Evolutionary conservation across 345 rosid genomes (phyloP), one percentile per base, ranked within the genome.

Genomic region (Atalantia buxifolia): DNA sequence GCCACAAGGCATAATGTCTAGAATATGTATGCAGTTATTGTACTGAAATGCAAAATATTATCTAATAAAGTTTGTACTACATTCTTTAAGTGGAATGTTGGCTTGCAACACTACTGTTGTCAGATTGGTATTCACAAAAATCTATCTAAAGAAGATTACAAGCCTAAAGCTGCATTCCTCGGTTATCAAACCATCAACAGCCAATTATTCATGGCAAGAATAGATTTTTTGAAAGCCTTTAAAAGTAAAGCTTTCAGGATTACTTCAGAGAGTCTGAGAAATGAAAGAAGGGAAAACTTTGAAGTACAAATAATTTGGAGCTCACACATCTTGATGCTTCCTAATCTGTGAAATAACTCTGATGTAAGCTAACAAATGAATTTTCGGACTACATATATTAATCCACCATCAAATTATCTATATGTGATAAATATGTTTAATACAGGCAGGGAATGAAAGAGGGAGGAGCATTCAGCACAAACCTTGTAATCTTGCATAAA

Each of bases 401-500:
- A 56, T 55, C 27, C 31, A 76, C 10, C 67, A 61, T 21, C 28
- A 8, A 74, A 19, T 67, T 40, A 35, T 63, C 24, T 7, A 53
- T 19, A 36, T 30, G 16, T 10, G 57, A 18, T 33, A 53, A 67
- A 72, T 36, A 50, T 31, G 57, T 36, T 50, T 27, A 30, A 71
- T 61, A 66, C 36, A 76, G 27, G 56, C 35, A 48, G 33, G 71
- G 76, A 76, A 38, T 22, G 73, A 74, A 30, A 22, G 25, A 75
- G 30, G 73, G 78, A 75, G 57, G 24, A 71, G 69, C 22, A 67
- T 59, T 60, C 16, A 59, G 76, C 33, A 81, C 66, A 75, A 79
- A 93, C 98, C 99, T 95, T 95, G 88, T 93, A 95, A 84, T 95
- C 98, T 87, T 95, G 98, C 98, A 95, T 95, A 84, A 93, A 95